Conservation (phyloP, 2,329 filamentous ascomycete species). For the Lachnellula subtilissima region DNA sequence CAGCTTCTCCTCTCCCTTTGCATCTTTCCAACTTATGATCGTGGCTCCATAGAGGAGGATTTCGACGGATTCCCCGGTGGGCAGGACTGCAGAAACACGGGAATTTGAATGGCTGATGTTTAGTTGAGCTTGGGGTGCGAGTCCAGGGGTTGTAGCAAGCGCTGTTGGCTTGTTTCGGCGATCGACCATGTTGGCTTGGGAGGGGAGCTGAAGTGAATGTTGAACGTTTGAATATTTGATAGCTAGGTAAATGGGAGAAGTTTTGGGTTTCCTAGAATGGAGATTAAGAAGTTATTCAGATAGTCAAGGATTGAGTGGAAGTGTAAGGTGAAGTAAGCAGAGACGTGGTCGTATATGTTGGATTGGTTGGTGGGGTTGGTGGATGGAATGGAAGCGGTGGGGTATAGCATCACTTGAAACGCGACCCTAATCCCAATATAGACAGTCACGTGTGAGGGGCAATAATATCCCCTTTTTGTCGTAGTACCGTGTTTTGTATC, state of each 20-base stretch:
- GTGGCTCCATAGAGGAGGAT: conserved; percentile 90
- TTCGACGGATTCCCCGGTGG: conserved; percentile 80
- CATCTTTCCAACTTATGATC: conserved; percentile 87
- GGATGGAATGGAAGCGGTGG: neutral
- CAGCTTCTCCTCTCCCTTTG: conserved; percentile 72
- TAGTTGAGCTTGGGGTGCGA: conserved; percentile 72
- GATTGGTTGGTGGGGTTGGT: neutral
- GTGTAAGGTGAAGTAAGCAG: neutral
- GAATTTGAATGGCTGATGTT: conserved; percentile 66
- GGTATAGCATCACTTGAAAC: neutral
- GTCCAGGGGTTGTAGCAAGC: conserved; percentile 67
- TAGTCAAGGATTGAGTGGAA: neutral
- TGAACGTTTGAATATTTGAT: neutral
- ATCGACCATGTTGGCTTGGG: conserved; percentile 55
- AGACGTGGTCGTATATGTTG: neutral
- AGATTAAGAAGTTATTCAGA: neutral
- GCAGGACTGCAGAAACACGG: conserved; percentile 72
- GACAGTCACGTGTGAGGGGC: neutral
- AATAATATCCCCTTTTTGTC: neutral
- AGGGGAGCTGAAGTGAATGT: neutral
- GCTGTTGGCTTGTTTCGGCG: conserved; percentile 78
- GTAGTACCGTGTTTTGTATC: no score
- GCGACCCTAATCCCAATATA: neutral
- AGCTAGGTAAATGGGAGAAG: neutral
- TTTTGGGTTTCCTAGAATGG: neutral